Base-by-base conservation (phyloP, 179 eudicot species). In the Vitellaria paradoxa region DNA sequence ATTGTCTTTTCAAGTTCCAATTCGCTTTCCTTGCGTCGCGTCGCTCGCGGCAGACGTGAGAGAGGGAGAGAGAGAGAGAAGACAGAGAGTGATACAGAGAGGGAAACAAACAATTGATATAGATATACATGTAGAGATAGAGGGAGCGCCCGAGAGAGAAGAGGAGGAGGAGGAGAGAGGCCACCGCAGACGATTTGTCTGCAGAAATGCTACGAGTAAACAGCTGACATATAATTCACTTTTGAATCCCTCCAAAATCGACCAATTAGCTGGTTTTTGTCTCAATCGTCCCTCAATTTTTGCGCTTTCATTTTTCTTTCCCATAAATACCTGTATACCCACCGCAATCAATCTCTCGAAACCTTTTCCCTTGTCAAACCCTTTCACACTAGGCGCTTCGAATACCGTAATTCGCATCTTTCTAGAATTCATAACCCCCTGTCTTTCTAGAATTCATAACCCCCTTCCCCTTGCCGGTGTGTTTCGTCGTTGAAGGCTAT, bases 11-110 rank as follows among this genome's bases (percentile, higher is more conserved):
- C 73, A 11, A 3, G 15, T 70, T 21, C 59, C 13, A 14, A 21
- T 55, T 70, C 59, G n/a, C 59, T 70, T 50, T 37, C 59, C 24
- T 50, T 12, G 20, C 73, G 73, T 60, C 76, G 55, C 76, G 65
- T 65, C 68, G 9, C 46, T 59, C 76, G 52, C 65, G 49, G 30
- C 61, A 45, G 42, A 45, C 7, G 17, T 0, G 37, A 45, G 8
- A 73, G 68, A 73, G 56, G 13, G 53, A 73, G n/a, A 26, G 50
- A n/a, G 46, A 26, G 64, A 72, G 64, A 24, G 47, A 70, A 15
- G 5, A 15, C 12, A 9, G 30, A 14, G 61, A 59, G 13, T 30
- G 5, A 57, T 20, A 56, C 15, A 57, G 18, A 17, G 18, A 57
- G 11, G 37, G 40, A 42, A 5, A 68, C 37, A 1, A 47, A 45